Evolutionary conservation across 768 basidiomycete species (phyloP), one percentile per base, ranked within the genome.

Genomic region (Obba rivulosa): DNA sequence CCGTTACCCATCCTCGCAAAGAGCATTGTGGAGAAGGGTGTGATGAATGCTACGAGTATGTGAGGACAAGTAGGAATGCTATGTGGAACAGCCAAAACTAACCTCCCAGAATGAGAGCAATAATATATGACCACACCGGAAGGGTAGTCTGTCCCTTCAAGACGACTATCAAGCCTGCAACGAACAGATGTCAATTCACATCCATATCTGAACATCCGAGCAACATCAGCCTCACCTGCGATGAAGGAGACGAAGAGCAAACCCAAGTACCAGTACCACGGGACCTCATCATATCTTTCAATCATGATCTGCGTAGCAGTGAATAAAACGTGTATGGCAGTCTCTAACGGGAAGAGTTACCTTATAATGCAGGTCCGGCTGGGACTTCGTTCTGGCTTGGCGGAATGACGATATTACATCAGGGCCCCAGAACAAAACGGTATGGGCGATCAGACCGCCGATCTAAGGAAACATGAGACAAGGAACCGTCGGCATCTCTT

Each of bases 1-100:
- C 79, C 80, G 52, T 71, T 80, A 18, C 81, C 81, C 71, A 81
- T 72, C n/a, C 80, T 73, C 13, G 76, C 80, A 55, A 56, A 77
- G 0, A 83, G 67, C 4, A 80, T 54, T 0, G 74, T 79, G 1
- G 78, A 80, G 61, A 82, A 80, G 0, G 79, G 79, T 63, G 77
- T 48, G 8, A 66, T 46, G 43, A 64, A 56, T 3, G 46, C 52
- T 57, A 21, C 23, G 31, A 4, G 16, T 22, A 13, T 8, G 23
- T 43, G n/a, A 8, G 9, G 3, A 31, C 8, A 21, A 25, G 22
- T 10, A 44, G 8, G 13, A 44, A 44, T 31, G 21, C 31, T 24
- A 43, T 25, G 3, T 49, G 16, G 39, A 55, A 43, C 16, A 46
- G 34, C 44, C 16, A 16, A 36, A 3, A 41, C 55, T 14, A 51